Evolutionary conservation across 345 rosid species (phyloP).

Genomic region (thale cress (Arabidopsis thaliana)): DNA sequence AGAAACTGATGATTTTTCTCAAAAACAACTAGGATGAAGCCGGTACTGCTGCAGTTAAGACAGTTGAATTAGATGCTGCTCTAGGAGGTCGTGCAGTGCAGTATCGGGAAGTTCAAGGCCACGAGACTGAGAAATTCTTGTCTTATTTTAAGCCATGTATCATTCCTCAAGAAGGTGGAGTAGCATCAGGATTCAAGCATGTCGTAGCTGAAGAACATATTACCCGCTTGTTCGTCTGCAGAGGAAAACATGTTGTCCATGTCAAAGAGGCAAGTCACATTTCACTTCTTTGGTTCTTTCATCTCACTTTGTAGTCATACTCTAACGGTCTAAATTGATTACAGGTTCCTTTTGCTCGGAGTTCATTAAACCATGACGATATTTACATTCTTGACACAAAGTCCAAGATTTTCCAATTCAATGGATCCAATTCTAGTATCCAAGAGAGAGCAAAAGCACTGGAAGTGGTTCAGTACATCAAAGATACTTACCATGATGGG

Average conservation of each 20-base stretch:
- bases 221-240: conserved; percentile 84
- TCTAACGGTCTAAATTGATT: conserved; percentile 23
- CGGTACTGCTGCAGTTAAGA: conserved; percentile 91
- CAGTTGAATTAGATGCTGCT: conserved; percentile 97
- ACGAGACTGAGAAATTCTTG: conserved; percentile 91
- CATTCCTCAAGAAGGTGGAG: conserved; percentile 95
- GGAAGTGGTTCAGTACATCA: conserved; percentile 95
- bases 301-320: conserved; percentile 12
- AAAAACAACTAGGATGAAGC: conserved; percentile 75
- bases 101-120: conserved; percentile 96
- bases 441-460: conserved; percentile 99
- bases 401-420: conserved; percentile 91
- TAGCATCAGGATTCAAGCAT: conserved; percentile 86
- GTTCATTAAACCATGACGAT: conserved; percentile 94
- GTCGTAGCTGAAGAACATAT: conserved; percentile 81
- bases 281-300: not conserved
- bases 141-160: conserved; percentile 97
- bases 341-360: conserved; percentile 93
- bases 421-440: conserved; percentile 94
- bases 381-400: conserved; percentile 91
- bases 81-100: conserved; percentile 99
- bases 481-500: conserved; percentile 93
- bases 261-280: conserved; percentile 84
- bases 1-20: not conserved
- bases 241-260: conserved; percentile 91